phyloP scores from a whole-genome alignment of 371 early-diverging fungal genomes.

The Mucor circinelloides region DNA sequence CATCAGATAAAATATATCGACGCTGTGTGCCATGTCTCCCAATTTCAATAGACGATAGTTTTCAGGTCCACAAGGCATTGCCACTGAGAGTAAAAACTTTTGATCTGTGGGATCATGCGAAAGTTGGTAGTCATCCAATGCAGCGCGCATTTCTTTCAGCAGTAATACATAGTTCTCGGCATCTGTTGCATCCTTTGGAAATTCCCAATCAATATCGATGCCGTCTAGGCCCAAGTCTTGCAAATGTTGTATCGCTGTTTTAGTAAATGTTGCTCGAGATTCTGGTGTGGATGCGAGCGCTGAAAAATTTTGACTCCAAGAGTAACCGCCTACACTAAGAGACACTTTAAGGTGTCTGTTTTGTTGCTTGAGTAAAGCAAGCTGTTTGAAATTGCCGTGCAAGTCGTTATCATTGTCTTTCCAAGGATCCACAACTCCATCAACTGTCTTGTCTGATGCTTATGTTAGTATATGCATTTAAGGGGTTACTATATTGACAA shows the following conservation, averaged over 20 bases:
- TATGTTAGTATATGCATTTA: background rate
- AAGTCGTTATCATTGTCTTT: slow-evolving; percentile 50
- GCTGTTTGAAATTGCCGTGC: slow-evolving; percentile 79
- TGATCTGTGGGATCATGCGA: slow-evolving; percentile 26
- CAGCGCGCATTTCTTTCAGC: slow-evolving; percentile 67
- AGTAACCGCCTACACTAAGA: slow-evolving; percentile 89
- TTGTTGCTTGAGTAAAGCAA: slow-evolving; percentile 72
- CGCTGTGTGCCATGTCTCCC: slow-evolving; percentile 61
- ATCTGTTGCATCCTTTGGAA: slow-evolving; percentile 74
- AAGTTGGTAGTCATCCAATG: slow-evolving; percentile 56
- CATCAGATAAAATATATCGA: slow-evolving; percentile 81
- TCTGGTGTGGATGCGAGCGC: slow-evolving; percentile 55
- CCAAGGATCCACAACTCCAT: slow-evolving; percentile 60
- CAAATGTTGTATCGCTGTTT: slow-evolving; percentile 55
- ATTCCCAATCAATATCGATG: slow-evolving; percentile 87
- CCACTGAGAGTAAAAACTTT: slow-evolving; percentile 63
- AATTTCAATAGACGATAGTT: slow-evolving; percentile 64
- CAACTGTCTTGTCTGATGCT: slow-evolving; percentile 24
- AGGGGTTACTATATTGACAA: background rate
- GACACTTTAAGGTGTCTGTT: slow-evolving; percentile 69
- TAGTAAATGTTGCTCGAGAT: slow-evolving; percentile 60
- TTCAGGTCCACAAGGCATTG: slow-evolving; percentile 69
- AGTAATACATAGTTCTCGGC: slow-evolving; percentile 79
- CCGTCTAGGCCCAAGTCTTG: slow-evolving; percentile 60
- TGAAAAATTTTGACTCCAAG: slow-evolving; percentile 80